Evolutionary conservation across 2,329 filamentous ascomycete genomes (phyloP).

Genomic region (Fusarium scirpi): DNA sequence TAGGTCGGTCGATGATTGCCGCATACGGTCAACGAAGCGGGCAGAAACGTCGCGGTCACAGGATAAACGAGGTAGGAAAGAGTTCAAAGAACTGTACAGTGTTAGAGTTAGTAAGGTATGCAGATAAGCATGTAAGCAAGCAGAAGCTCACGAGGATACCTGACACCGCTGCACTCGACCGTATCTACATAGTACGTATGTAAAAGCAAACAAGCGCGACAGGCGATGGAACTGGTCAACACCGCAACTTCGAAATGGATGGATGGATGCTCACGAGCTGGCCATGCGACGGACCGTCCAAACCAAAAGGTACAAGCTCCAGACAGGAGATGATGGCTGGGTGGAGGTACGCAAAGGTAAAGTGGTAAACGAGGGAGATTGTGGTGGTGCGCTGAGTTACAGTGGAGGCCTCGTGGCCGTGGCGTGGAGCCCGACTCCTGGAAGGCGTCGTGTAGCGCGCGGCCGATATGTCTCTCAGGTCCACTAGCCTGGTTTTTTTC

Average conservation of each 20-base stretch:
- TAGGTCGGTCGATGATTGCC: conserved; percentile 33
- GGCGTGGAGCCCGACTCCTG: conserved; percentile 41
- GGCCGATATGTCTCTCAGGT: conserved; percentile 28
- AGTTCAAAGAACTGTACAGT: conserved; percentile 11
- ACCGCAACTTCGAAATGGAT: conserved; percentile 40
- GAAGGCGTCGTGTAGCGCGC: conserved; percentile 43
- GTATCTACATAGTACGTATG: neutral
- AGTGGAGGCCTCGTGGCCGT: conserved; percentile 41
- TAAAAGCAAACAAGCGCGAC: conserved; percentile 44
- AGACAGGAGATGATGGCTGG: conserved; percentile 27
- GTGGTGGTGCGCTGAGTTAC: conserved; percentile 36
- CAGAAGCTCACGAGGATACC: neutral
- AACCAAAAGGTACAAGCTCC: conserved; percentile 32
- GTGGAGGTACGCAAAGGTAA: conserved; percentile 16
- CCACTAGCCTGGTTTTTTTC: conserved; percentile 32
- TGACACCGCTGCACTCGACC: neutral
- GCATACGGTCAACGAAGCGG: conserved; percentile 33
- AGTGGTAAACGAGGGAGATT: conserved; percentile 17
- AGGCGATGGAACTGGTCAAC: conserved; percentile 44
- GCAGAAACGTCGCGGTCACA: conserved; percentile 21
- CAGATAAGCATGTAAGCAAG: conserved; percentile 1
- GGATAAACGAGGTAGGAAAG: conserved; percentile 16
- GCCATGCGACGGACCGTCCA: conserved; percentile 28
- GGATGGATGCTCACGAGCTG: conserved; percentile 28
- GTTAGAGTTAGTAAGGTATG: conserved; percentile 7